Evolutionary conservation across 345 rosid species (phyloP), one percentile per base, ranked within the genome.

Genomic region (Gossypium thurberi): DNA sequence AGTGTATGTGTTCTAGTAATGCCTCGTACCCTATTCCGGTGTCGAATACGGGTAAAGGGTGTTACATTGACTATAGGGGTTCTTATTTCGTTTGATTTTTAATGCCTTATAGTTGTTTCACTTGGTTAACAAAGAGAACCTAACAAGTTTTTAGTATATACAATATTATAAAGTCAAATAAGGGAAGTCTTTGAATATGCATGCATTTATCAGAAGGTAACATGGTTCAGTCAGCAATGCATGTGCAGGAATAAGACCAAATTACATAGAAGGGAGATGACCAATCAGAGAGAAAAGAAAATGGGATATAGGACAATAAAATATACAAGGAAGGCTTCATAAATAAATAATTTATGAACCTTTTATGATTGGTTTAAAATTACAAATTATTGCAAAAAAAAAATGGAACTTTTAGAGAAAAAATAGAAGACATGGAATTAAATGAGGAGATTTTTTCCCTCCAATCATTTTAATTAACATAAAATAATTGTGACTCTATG

Each of bases 141-240:
- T 52, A 78, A 76, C 71, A 51, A n/a, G 9, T 57, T 37, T 79
- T 78, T 33, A 57, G 62, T 57, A 66, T n/a, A 46, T 76, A 21
- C 18, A n/a, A 46, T 65, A 46, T 72, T 69, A 70, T 47, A 71
- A 83, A 85, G 91, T 88, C 90, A 83, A 85, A 75, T 75, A 60
- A 80, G 76, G 79, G 68, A 69, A 74, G 76, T 82, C 50, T 78
- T 59, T 79, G 78, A 85, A 78, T 78, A 76, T 85, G 83, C 81
- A 77, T 77, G 86, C 84, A 83, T 85, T 83, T 74, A 74, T 80
- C 79, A 81, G 87, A 84, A 82, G 81, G 92, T 89, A 86, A 85
- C 90, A 86, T 89, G 89, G 77, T 83, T 60, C 81, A 74, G 91
- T 85, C 90, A 86, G 86, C 84, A 82, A 28, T 52, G 81, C 92